phyloP scores from a whole-genome alignment of 768 basidiomycete genomes.

The Sporobolomyces roseus region DNA sequence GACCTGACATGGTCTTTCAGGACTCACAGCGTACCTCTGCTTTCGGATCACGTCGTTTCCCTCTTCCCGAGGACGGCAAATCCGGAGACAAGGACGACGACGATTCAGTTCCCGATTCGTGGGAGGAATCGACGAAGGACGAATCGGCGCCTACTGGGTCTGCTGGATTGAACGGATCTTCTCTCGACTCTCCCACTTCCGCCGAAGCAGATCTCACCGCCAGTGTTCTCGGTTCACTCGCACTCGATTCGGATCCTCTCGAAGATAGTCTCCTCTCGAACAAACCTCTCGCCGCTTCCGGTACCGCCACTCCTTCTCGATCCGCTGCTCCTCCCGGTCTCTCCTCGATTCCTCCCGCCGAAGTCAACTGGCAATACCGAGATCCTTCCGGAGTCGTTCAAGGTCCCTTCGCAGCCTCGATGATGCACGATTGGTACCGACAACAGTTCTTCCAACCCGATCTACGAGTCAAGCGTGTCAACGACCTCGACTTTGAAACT shows the following conservation, averaged over 20 bases:
- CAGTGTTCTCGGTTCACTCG: conserved; percentile 37
- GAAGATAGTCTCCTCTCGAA: conserved; percentile 26
- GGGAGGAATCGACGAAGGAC: conserved; percentile 15
- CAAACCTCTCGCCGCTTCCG: conserved; percentile 8
- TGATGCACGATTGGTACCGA: conserved; percentile 54
- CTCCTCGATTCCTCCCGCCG: conserved; percentile 2
- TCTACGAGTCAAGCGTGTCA: conserved; percentile 45
- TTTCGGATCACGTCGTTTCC: conserved; percentile 37
- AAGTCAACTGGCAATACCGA: conserved; percentile 41
- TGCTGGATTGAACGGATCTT: conserved; percentile 6
- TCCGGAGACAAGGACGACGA: not conserved
- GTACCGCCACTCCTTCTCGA: conserved; percentile 12
- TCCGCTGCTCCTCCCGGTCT: conserved; percentile 25
- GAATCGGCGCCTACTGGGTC: conserved; percentile 10
- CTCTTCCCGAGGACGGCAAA: conserved; percentile 22
- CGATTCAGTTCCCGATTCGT: conserved; percentile 20
- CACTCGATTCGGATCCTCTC: conserved; percentile 32
- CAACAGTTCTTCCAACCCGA: conserved; percentile 51
- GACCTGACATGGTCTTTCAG: no score
- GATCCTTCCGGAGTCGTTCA: conserved; percentile 45
- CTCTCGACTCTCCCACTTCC: conserved; percentile 6
- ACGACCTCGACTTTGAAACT: conserved; percentile 49
- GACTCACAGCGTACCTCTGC: conserved; percentile 38
- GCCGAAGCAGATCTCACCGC: conserved; percentile 30
- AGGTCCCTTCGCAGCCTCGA: conserved; percentile 50